These are phyloP conservation scores for Lodderomyces orthopsilosis DNA, from an alignment of 1,139 yeast species.

Conservation along the genomic window DNA sequence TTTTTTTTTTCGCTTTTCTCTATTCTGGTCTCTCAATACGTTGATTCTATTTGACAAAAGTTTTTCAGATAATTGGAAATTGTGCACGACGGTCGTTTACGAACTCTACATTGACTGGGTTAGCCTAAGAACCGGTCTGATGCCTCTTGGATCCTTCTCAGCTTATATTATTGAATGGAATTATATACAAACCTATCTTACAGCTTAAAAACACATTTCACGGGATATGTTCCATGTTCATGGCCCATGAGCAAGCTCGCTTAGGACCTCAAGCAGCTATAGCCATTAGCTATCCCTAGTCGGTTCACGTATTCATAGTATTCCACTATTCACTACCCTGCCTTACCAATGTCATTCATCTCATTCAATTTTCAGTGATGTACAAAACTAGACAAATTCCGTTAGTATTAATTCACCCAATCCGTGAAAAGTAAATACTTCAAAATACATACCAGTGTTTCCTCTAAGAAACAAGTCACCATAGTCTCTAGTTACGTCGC, in stretches of 20 bases:
- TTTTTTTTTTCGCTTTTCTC: background rate
- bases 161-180: background rate
- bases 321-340: background rate
- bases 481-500: constrained; percentile 53
- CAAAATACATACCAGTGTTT: constrained; percentile 68
- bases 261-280: no score
- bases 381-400: constrained; percentile 34
- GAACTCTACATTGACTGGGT: background rate
- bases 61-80: background rate
- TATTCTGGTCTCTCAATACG: background rate
- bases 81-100: background rate
- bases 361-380: constrained; percentile 39
- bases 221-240: background rate
- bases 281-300: background rate
- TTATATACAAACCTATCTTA: background rate
- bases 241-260: no score
- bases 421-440: background rate
- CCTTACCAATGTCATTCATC: background rate
- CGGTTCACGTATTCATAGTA: background rate
- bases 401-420: background rate
- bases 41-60: constrained; percentile 1
- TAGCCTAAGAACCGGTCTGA: background rate
- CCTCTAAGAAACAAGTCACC: constrained; percentile 95
- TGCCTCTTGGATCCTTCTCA: background rate
- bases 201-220: background rate